Evolutionary conservation across 1,139 yeast species (phyloP), one percentile per base, ranked within the genome.

Genomic region (Wickerhamiella pararugosa): DNA sequence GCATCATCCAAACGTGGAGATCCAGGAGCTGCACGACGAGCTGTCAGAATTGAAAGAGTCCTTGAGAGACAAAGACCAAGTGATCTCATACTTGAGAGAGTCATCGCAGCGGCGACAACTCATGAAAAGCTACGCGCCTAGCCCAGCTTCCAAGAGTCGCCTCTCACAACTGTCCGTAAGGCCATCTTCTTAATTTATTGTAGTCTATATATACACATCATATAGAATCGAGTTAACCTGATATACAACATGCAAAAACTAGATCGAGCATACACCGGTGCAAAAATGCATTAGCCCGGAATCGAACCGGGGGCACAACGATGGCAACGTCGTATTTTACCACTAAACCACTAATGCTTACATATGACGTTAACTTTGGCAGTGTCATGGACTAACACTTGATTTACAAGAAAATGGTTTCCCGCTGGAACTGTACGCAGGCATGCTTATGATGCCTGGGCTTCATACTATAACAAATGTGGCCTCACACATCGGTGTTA

Each of bases 61-160:
- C 40, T 60, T 82, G 41, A 69, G 71, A 43, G 73, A 74, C 51
- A 86, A 84, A 57, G 94, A 84, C 51, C 77, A 78, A 41, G 76
- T 86, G 48, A 82, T 86, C 44, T 73, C 73, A 48, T 86, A 92
- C 7, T 64, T 86, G 29, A 46, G 58, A 10, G 52, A 58, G 8
- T 37, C 41, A 5, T 37, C 34, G 5, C 41, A 41, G 36, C 40
- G 44, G 9, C 40, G 44, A 10, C 21, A 34, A 10, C 37, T 27
- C 5, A 28, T 41, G 32, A 33, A 37, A 32, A 37, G 37, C 6
- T 10, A 37, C 25, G 39, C 41, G 25, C 29, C 44, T 6, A 33
- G 40, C 6, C 27, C 11, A 10, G 9, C 37, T 11, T 32, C 41
- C 26, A 39, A 34, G 34, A 39, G 38, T 26, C 42, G 42, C 30